Percentiles rank a stretch among this genome's conserved stretches.
These are phyloP conservation scores for Quaeritorhiza haematococci DNA, from an alignment of 371 early-diverging fungal species.

Conservation along the genomic window DNA sequence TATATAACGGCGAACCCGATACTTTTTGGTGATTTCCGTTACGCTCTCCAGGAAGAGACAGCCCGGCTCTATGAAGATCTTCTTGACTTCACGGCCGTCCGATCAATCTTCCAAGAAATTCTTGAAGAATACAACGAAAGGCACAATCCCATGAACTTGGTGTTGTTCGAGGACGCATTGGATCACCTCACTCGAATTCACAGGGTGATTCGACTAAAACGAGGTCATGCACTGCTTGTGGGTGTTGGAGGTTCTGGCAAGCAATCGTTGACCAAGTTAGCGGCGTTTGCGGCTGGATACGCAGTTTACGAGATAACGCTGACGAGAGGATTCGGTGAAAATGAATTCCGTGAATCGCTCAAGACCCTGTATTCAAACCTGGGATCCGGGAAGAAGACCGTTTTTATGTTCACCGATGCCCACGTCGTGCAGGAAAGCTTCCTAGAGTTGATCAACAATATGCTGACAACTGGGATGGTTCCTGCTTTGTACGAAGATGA, in stretches of 20 bases:
- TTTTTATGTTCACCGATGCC: conserved; percentile 57
- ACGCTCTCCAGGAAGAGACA: conserved; percentile 50
- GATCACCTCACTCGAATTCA: conserved; percentile 55
- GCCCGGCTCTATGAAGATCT: conserved; percentile 52
- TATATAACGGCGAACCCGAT: conserved; percentile 42
- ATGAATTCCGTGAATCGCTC: conserved; percentile 48
- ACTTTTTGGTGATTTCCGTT: conserved; percentile 54
- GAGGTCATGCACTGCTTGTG: conserved; percentile 51
- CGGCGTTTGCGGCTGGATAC: conserved; percentile 53
- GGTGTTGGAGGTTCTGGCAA: conserved; percentile 61
- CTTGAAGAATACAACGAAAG: conserved; percentile 53
- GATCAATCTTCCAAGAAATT: conserved; percentile 52
- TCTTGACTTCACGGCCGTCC: conserved; percentile 51
- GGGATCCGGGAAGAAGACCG: conserved; percentile 43
- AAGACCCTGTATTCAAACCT: conserved; percentile 44
- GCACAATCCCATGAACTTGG: conserved; percentile 53
- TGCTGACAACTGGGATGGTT: conserved; percentile 55
- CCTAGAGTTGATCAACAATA: conserved; percentile 56
- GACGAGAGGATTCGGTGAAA: conserved; percentile 51
- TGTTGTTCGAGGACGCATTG: conserved; percentile 58
- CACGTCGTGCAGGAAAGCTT: conserved; percentile 59
- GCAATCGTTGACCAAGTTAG: conserved; percentile 49
- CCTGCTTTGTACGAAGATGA: conserved; percentile 56
- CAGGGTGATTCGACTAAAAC: conserved; percentile 45
- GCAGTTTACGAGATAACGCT: conserved; percentile 49